A percentile compares a stretch with the other conserved stretches of the same genome.
Evolutionary conservation across 2,329 filamentous ascomycete species (phyloP).

Genomic region (Neonectria punicea): DNA sequence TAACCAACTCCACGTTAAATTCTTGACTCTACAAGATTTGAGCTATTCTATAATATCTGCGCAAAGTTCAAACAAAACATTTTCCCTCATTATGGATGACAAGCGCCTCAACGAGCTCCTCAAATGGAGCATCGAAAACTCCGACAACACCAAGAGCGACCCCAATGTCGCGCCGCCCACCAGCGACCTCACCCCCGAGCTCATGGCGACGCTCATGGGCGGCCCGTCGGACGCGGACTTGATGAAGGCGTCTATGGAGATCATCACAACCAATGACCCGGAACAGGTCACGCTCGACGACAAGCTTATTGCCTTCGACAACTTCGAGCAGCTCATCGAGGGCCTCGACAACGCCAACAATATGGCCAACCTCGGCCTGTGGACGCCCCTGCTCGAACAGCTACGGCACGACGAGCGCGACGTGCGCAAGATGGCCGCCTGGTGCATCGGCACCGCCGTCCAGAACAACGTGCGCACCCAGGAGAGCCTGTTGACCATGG

Average conservation of each 20-base stretch:
- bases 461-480: conserved; percentile 94
- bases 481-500: conserved; percentile 71
- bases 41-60: background rate
- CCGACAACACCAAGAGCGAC: conserved; percentile 46
- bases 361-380: conserved; percentile 80
- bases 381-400: conserved; percentile 80
- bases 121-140: conserved; percentile 76
- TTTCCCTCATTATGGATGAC: conserved; percentile 56
- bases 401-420: conserved; percentile 76
- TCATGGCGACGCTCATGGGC: conserved; percentile 81
- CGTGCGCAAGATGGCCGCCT: conserved; percentile 86
- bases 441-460: conserved; percentile 93
- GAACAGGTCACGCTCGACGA: conserved; percentile 74
- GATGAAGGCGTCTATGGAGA: conserved; percentile 86
- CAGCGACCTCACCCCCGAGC: conserved; percentile 71
- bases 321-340: conserved; percentile 93
- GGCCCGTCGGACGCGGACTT: conserved; percentile 90
- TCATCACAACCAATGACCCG: conserved; percentile 71
- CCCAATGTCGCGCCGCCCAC: conserved; percentile 46
- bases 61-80: background rate
- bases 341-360: conserved; percentile 97
- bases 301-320: conserved; percentile 89
- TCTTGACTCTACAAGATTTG: background rate
- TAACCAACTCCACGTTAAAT: background rate
- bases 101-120: conserved; percentile 78